phyloP scores from a whole-genome alignment of 1,284 basidiomycete species.

The Anthracocystis setariae region DNA sequence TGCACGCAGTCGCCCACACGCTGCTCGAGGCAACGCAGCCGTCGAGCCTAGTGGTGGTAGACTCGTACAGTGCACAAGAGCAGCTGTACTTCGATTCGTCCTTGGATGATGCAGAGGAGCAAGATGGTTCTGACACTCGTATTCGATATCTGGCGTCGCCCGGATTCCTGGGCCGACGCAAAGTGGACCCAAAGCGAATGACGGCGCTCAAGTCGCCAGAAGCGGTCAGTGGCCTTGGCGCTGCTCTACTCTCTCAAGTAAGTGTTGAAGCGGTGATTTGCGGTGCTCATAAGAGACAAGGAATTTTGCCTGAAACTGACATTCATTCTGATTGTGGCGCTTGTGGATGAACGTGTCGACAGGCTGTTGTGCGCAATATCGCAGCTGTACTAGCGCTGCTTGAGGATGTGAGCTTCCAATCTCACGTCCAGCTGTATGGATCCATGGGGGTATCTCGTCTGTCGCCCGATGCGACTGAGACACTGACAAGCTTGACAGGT shows the following conservation, averaged over 20 bases:
- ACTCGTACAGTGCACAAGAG: conserved; percentile 37
- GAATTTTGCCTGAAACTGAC: no score
- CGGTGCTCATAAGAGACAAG: no score
- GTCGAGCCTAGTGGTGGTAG: conserved; percentile 29
- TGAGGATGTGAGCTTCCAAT: conserved; percentile 41
- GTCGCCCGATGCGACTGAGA: conserved; percentile 9
- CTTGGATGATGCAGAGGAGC: conserved; percentile 5
- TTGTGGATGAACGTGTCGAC: background rate
- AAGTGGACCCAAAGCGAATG: conserved; percentile 12
- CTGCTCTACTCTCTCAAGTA: conserved; percentile 33
- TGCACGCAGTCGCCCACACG: conserved; percentile 16
- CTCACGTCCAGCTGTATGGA: conserved; percentile 40
- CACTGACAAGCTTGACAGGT: conserved; percentile 15
- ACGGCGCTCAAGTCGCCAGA: conserved; percentile 30
- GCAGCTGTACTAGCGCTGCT: conserved; percentile 27
- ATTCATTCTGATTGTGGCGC: no score
- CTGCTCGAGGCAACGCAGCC: conserved; percentile 24
- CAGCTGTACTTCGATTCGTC: conserved; percentile 17
- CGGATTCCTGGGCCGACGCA: conserved; percentile 4
- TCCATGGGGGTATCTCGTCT: conserved; percentile 14
- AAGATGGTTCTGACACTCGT: background rate
- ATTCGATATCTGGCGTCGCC: conserved; percentile 31
- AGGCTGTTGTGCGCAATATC: conserved; percentile 20
- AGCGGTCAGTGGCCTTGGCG: conserved; percentile 29
- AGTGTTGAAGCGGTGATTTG: background rate